These are phyloP conservation scores for Leishmania major DNA, from an alignment of 208 protist species.

Conservation along the genomic window DNA sequence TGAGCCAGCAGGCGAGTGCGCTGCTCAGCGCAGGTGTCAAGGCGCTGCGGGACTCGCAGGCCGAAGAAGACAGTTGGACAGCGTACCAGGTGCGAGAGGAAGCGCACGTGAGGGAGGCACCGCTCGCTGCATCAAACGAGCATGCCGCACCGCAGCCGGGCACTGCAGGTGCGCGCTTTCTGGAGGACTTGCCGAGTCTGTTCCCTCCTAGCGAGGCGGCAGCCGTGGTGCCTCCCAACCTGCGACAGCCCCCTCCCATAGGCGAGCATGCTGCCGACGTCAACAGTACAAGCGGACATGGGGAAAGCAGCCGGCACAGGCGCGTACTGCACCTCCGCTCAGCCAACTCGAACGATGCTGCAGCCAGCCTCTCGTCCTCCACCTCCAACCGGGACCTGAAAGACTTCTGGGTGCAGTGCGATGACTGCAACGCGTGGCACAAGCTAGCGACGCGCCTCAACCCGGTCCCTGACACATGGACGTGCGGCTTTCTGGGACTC, in stretches of 20 bases:
- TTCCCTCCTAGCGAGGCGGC: slow-evolving; percentile 31
- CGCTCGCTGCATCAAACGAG: background rate
- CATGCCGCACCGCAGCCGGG: background rate
- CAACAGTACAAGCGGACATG: background rate
- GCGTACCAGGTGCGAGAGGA: background rate
- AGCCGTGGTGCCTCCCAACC: slow-evolving; percentile 13
- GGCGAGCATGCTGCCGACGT: background rate
- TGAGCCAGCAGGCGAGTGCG: slow-evolving; percentile 36
- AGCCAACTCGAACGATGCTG: no score
- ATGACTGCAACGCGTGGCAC: slow-evolving; percentile 46
- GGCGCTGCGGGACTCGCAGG: slow-evolving; percentile 54
- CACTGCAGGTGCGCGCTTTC: background rate
- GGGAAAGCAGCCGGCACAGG: background rate
- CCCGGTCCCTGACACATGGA: slow-evolving; percentile 51
- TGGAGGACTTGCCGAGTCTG: slow-evolving; percentile 32
- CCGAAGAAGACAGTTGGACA: slow-evolving; percentile 32
- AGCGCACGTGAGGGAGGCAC: background rate
- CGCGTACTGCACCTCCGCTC: slow-evolving; percentile 19
- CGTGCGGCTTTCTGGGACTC: slow-evolving; percentile 41
- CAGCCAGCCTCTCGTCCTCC: background rate
- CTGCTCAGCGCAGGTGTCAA: slow-evolving; percentile 44
- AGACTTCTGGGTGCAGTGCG: slow-evolving; percentile 59
- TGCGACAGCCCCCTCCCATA: background rate
- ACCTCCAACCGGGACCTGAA: background rate
- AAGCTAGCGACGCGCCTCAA: slow-evolving; percentile 37